Evolutionary conservation across 1,284 basidiomycete genomes (phyloP), one percentile per base, ranked within the genome.

Genomic region (Apiotrichum siamense): DNA sequence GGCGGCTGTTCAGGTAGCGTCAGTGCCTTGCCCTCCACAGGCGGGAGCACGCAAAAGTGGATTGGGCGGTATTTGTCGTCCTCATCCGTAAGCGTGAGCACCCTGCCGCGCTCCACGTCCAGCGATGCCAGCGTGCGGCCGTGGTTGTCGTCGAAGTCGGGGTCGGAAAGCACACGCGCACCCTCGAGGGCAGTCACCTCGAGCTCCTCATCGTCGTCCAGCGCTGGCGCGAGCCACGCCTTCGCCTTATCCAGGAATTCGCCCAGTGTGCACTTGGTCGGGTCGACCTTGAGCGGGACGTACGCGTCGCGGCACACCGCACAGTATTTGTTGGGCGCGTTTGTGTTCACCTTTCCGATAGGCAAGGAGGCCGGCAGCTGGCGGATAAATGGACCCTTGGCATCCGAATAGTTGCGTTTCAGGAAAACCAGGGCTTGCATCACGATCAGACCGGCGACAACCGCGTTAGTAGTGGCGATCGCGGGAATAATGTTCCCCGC

Each of bases 401-500:
- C 47, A 71, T 63, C 40, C 6, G 82, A 79, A 59, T 81, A 80
- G 25, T 58, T 62, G 44, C 44, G 58, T 43, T 52, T 64, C 48
- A 97, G 79, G 25, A 96, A 78, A 52, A 91, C 84, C 13, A 97
- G 75, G 0, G 92, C 88, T 73, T 97, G 93, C 43, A 97, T 79
- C 17, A 97, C 91, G 61, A 97, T 89, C 31, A 96, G 77, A 0
- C 93, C 96, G 0, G 96, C 87, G 58, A 97, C 84, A 72, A 98
- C 88, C 13, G 96, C 96, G 71, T 99, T 99, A 9, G 96, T 99
- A 0, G 96, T 97, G 2, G 96, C 96, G 61, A 98, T 97, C 2
- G 96, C 96, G 1, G 96, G 96, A 57, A 96, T 97, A 69, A 98
- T 98, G 75, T 98, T 99, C 12, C 96, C 94, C 0, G 96, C 96